Evolutionary conservation across 345 rosid genomes (phyloP), one percentile per base, ranked within the genome.

Genomic region (Melastoma malabathricum): DNA sequence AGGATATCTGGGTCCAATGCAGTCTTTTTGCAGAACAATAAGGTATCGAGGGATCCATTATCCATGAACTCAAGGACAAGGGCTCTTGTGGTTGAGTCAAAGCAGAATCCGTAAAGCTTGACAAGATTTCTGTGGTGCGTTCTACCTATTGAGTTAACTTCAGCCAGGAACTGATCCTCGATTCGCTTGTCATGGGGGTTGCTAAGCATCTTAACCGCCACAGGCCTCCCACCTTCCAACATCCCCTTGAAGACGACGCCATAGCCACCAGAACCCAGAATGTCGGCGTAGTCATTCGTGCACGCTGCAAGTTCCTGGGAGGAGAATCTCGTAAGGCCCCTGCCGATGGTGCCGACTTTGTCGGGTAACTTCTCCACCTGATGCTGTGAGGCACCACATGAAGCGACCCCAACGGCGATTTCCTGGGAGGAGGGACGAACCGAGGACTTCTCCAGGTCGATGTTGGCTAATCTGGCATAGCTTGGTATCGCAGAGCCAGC

Each of bases 111-210:
- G 38, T 57, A 44, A 3, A 54, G 60, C 19, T 29, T 14, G 13
- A 61, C 54, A 16, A 58, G 50, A 46, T 62, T 53, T 17, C 44
- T 39, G 27, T 49, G 64, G 56, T 48, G 43, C 9, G 46, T 49
- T 27, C 63, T 67, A n/a, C 71, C 63, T 1, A 53, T 58, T 5
- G 54, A 57, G 48, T 34, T 46, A 52, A 58, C 64, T 51, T 58
- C 55, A 13, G 64, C 67, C 50, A 62, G 18, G 45, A 58, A 57
- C 25, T 49, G 50, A 4, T 53, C 48, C 25, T 57, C 52, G n/a
- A 48, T 39, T 23, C 25, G 57, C 50, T 25, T 39, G 50, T 58
- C 56, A 5, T 52, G 47, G 44, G 55, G 34, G 27, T 6, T 34
- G 14, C 44, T 25, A 16, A 51, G 54, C n/a, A 23, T 18, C 25